Evolutionary conservation across 192 early-diverging fungal species (phyloP), one percentile per base, ranked within the genome.

Genomic region (Rhizophagus sp.): DNA sequence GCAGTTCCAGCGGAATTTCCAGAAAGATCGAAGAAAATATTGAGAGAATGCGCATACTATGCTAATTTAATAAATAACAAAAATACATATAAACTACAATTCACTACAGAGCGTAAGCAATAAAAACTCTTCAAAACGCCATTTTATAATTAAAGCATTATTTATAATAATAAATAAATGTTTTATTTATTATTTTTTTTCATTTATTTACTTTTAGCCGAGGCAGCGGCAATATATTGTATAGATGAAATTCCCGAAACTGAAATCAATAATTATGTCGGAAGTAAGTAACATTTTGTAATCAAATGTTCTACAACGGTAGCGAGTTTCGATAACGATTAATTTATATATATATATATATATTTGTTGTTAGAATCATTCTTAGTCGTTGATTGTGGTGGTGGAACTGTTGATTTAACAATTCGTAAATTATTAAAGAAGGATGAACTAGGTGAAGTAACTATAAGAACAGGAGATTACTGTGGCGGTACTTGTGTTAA

Each of bases 1-100:
- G 87, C 88, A 3, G 88, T 89, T 9, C 88, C 88, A 12, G 88
- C 88, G 15, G 87, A 87, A 84, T 89, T 85, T 83, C 83, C 85
- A 10, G 88, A 87, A 47, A 62, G 80, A 34, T 86, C 89, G 49
- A 90, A 90, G 75, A 82, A 75, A 27, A 87, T 86, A 9, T 85
- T 90, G 84, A 79, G 89, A 52, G 83, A 86, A 47, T 88, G 87
- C 27, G 89, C 86, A 27, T 83, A 85, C 41, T 81, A 85, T 17
- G 89, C 89, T n/a, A 84, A 82, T 11, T 79, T 90, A 25, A 88
- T 47, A 12, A 47, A 2, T 47, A 12, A 47, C 9, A 2, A 12
- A 12, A 47, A 11, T 0, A 47, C 44, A 11, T 47, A 47, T 47
- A 47, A 47, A 12, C 11, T 47, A 47, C 44, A 47, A 47, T 47